phyloP scores from a whole-genome alignment of 1,284 basidiomycete species.

The Microbotryum intermedium region DNA sequence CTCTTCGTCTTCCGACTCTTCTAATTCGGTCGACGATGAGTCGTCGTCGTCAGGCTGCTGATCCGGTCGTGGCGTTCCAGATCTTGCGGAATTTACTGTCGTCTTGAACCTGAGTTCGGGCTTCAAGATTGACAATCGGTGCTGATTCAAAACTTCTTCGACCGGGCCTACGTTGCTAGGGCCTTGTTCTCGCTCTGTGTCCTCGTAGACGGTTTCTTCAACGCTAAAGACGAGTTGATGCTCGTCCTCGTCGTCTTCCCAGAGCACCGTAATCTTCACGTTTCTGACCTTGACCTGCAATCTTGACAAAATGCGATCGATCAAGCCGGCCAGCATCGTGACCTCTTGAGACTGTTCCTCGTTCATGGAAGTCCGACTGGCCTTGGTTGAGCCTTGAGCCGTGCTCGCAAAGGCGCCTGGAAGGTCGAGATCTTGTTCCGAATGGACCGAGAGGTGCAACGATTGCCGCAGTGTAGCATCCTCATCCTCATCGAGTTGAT shows the following conservation, averaged over 20 bases:
- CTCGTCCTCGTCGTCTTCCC: background rate
- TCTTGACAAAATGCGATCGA: conserved; percentile 70
- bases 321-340: conserved; percentile 71
- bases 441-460: conserved; percentile 45
- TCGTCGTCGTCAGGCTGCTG: conserved; percentile 24
- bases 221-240: conserved; percentile 38
- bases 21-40: conserved; percentile 1
- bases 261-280: conserved; percentile 51
- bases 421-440: conserved; percentile 55
- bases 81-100: conserved; percentile 6
- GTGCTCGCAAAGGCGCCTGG: conserved; percentile 47
- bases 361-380: too few relatives aligned
- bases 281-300: conserved; percentile 68
- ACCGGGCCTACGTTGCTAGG: conserved; percentile 1
- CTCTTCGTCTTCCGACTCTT: conserved; percentile 30
- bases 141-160: background rate
- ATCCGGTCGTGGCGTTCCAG: conserved; percentile 30
- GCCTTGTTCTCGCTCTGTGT: conserved; percentile 30
- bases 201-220: conserved; percentile 37
- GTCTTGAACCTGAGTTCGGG: too few relatives aligned
- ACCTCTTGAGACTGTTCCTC: conserved; percentile 45
- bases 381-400: too few relatives aligned
- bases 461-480: conserved; percentile 64
- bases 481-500: conserved; percentile 64
- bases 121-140: too few relatives aligned